A percentile compares a stretch with the other conserved stretches of the same genome.
Conservation (phyloP, 805 yeast species). For the Wickerhamiella domercqiae region DNA sequence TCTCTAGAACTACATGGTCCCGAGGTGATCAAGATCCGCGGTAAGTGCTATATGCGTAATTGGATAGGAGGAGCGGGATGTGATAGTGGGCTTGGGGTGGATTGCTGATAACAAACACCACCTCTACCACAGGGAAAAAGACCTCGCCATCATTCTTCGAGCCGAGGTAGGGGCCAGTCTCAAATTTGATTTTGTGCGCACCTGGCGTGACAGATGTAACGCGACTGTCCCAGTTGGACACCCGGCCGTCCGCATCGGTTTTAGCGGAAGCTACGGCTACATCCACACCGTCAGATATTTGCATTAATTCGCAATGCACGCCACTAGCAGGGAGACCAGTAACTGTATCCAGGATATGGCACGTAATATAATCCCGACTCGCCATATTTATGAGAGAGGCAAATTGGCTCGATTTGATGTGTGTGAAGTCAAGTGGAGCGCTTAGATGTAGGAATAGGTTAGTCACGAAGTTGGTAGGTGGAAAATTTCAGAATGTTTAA, state of each 20-base stretch:
- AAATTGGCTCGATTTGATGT: no score
- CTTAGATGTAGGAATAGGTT: no score
- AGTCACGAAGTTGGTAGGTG: no score
- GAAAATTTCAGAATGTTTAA: no score
- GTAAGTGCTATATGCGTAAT: constrained; percentile 80
- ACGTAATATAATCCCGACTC: constrained; percentile 50
- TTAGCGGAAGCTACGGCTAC: constrained; percentile 41
- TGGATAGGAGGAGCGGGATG: constrained; percentile 70
- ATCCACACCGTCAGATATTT: constrained; percentile 22
- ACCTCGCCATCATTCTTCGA: constrained; percentile 15
- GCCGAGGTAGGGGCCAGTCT: constrained; percentile 51
- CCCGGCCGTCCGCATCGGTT: constrained; percentile 73
- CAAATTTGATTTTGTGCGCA: constrained; percentile 58
- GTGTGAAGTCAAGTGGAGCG: no score
- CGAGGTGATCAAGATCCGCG: constrained; percentile 72
- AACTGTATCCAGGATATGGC: constrained; percentile 79
- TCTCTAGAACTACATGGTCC: no score
- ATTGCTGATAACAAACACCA: constrained; percentile 47
- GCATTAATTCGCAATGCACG: constrained; percentile 44
- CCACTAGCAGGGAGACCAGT: constrained; percentile 65
- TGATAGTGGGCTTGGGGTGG: constrained; percentile 76
- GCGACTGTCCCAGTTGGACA: constrained; percentile 41
- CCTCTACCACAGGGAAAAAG: constrained; percentile 81
- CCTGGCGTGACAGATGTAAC: constrained; percentile 36
- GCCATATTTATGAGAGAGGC: no score